phyloP scores from a whole-genome alignment of 2,329 filamentous ascomycete genomes.

The Dothiorella sarmentorum region DNA sequence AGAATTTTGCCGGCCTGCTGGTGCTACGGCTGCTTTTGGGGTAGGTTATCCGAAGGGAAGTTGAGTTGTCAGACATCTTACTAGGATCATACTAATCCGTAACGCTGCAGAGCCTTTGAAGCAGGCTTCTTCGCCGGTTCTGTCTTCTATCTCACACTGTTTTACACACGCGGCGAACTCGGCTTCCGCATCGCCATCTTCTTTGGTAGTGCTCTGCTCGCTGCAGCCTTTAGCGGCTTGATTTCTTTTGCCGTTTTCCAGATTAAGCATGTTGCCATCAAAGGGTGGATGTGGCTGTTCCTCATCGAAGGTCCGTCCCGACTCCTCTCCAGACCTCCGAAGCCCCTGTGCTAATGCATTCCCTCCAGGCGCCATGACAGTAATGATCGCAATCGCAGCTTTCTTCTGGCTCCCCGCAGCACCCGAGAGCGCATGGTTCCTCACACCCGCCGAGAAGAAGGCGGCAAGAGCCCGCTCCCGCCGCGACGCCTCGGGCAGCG shows the following conservation, averaged over 20 bases:
- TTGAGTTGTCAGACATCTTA: too few species aligned
- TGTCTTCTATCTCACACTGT: constrained; percentile 30
- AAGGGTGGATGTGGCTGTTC: constrained; percentile 46
- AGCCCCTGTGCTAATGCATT: not conserved
- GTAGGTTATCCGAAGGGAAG: too few species aligned
- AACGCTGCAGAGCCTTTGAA: constrained; percentile 45
- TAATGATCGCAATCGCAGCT: constrained; percentile 30
- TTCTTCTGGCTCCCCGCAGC: constrained; percentile 36
- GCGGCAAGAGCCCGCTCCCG: constrained; percentile 45
- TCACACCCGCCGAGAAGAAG: constrained; percentile 33
- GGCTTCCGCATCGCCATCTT: constrained; percentile 26
- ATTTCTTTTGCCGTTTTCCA: constrained; percentile 40
- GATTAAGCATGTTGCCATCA: constrained; percentile 36
- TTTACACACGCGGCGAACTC: constrained; percentile 15
- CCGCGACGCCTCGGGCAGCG: constrained; percentile 43
- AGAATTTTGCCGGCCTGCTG: constrained; percentile 49
- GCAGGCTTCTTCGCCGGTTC: constrained; percentile 55
- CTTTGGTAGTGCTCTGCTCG: constrained; percentile 31
- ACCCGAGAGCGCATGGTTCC: constrained; percentile 38
- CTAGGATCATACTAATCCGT: too few species aligned
- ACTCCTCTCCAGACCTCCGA: not conserved
- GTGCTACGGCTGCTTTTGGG: constrained; percentile 49
- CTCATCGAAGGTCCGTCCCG: constrained; percentile 41
- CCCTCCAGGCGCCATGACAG: constrained; percentile 27
- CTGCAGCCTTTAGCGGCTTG: constrained; percentile 13